Percentiles rank a stretch among this genome's conserved stretches.
phyloP scores from a whole-genome alignment of 495 filamentous ascomycete genomes.

The Lepidopterella palustris region DNA sequence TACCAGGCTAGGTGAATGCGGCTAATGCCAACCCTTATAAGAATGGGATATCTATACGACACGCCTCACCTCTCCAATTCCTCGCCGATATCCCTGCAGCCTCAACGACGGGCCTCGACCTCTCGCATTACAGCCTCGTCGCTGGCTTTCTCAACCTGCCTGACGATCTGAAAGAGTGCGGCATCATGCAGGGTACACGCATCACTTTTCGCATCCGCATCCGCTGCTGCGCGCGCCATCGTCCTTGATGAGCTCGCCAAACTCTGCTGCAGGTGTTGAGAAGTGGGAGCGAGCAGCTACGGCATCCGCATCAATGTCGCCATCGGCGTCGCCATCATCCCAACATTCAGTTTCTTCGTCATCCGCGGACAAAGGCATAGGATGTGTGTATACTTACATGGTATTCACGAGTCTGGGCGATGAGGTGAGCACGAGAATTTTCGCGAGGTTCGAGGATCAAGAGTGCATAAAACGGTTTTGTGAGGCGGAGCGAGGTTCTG shows the following conservation, averaged over 20 bases:
- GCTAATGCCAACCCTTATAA: neutral
- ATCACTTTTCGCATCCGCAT: constrained; percentile 12
- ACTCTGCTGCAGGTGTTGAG: neutral
- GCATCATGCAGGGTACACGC: constrained; percentile 22
- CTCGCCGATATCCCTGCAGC: constrained; percentile 13
- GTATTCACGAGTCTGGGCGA: constrained; percentile 22
- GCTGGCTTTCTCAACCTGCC: constrained; percentile 23
- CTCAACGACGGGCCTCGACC: constrained; percentile 24
- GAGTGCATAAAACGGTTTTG: constrained; percentile 21
- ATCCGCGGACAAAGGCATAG: neutral
- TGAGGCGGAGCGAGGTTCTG: constrained; percentile 14
- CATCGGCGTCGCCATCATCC: no score
- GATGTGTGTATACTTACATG: constrained; percentile 20
- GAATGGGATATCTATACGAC: constrained; percentile 24
- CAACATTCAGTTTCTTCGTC: neutral
- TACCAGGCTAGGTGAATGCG: neutral
- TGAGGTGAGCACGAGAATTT: constrained; percentile 20
- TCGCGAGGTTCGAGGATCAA: constrained; percentile 21
- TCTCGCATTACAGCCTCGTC: constrained; percentile 21
- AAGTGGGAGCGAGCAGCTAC: constrained; percentile 4
- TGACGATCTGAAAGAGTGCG: constrained; percentile 5
- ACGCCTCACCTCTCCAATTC: constrained; percentile 23
- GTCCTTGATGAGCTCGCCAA: constrained; percentile 1
- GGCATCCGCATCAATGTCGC: no score
- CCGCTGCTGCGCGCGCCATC: neutral